Conservation (phyloP, 495 filamentous ascomycete genomes). For the Aspergillus affinis region DNA sequence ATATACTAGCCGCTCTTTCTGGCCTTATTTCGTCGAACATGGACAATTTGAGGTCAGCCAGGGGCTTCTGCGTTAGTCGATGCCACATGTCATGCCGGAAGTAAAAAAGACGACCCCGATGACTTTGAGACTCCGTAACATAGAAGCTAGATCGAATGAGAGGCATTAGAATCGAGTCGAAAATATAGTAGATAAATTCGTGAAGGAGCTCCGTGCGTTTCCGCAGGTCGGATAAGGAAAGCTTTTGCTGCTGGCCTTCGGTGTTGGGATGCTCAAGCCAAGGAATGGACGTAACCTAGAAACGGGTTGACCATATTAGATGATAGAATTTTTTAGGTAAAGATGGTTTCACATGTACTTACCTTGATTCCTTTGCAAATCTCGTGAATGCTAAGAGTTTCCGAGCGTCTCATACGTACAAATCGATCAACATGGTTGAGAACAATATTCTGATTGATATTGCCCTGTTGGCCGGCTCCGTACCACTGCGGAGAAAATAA, state of each 20-base stretch:
- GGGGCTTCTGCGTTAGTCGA: slow-evolving; percentile 67
- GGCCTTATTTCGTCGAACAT: slow-evolving; percentile 80
- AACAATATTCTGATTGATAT: slow-evolving; percentile 59
- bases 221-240: slow-evolving; percentile 65
- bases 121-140: slow-evolving; percentile 82
- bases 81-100: slow-evolving; percentile 94
- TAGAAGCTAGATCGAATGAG: slow-evolving; percentile 87
- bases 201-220: slow-evolving; percentile 79
- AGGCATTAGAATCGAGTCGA: slow-evolving; percentile 88
- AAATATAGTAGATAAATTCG: slow-evolving; percentile 88
- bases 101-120: slow-evolving; percentile 84
- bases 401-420: slow-evolving; percentile 73
- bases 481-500: slow-evolving; percentile 79
- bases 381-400: slow-evolving; percentile 77
- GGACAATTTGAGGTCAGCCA: slow-evolving; percentile 63
- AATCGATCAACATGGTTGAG: slow-evolving; percentile 72
- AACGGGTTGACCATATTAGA: slow-evolving; percentile 12
- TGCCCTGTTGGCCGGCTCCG: slow-evolving; percentile 55
- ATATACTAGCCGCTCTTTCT: slow-evolving; percentile 54
- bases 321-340: background rate
- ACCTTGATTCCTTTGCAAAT: slow-evolving; percentile 77
- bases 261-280: slow-evolving; percentile 66
- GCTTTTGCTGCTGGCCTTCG: slow-evolving; percentile 40
- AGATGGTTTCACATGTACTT: slow-evolving; percentile 8
- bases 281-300: slow-evolving; percentile 60